Base-by-base conservation (phyloP, 352 stramenopile genomes). In the Globisporangium irregulare region DNA sequence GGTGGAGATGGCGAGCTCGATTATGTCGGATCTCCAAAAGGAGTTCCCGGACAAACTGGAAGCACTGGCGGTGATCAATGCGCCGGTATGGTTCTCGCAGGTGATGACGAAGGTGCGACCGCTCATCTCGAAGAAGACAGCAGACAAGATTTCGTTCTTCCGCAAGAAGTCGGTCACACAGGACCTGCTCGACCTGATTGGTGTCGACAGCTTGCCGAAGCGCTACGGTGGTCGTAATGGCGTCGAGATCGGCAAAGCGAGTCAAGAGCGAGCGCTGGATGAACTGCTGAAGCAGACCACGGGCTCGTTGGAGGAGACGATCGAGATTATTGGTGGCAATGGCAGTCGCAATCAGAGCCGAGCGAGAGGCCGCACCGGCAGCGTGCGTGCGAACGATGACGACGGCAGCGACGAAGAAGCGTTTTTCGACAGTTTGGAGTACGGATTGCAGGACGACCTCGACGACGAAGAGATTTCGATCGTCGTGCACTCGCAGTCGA, bases 51-150 rank as follows among this genome's bases (percentile, higher is more conserved):
- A 92, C 50, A 82, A 79, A 34, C 63, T 94, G 12, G 72, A 87
- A 34, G 65, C 82, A 0, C 57, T 94, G 0, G 80, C 80, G 0
- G 83, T 94, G 41, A 70, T 92, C 10, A 92, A 94, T 29, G 72
- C 84, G 0, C 86, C 86, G 0, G 82, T 92, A 36, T 94, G 86
- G 86, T 94, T 94, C 64, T 92, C 86, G 10, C 84, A 94, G 63
- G 84, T 92, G 12, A 90, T 92, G 84, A 73, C 79, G 2, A 73
- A 63, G 22, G 69, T 94, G 54, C 79, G 79, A 29, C 77, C 80
- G 2, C 75, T 76, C 24, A 66, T 94, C 2, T 68, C 81, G 0
- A 92, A 89, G 72, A 80, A 76, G 29, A 92, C 84, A 5, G 68
- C 78, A 0, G 84, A 94, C 48, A 92, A 91, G 56, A 77, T 94